These are phyloP conservation scores for Sergeia podlipaevii DNA, from an alignment of 208 protist genomes.

Conservation along the genomic window DNA sequence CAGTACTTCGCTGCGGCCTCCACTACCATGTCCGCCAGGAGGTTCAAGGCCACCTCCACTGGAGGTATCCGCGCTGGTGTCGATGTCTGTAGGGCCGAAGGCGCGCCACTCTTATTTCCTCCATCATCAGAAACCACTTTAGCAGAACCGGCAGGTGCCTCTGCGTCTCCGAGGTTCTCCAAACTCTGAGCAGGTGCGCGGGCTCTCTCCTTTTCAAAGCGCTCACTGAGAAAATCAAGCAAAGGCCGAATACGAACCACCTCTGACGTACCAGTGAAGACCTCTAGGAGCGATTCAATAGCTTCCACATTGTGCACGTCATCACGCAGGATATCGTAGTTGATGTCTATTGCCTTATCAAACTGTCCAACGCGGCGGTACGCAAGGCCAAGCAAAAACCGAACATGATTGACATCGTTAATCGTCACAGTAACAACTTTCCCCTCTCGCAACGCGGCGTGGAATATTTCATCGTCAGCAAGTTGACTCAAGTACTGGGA, in stretches of 20 bases:
- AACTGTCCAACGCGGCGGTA: conserved; percentile 40
- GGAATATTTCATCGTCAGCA: conserved; percentile 25
- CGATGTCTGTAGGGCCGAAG: background rate
- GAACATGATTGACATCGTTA: conserved; percentile 64
- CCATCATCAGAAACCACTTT: background rate
- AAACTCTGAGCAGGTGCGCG: background rate
- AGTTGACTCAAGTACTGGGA: conserved; percentile 12
- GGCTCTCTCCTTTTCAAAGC: conserved; percentile 11
- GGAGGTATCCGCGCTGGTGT: conserved; percentile 15
- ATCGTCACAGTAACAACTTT: conserved; percentile 28
- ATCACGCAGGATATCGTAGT: conserved; percentile 38
- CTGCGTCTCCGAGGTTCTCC: background rate
- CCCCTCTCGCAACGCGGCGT: background rate
- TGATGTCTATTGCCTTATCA: conserved; percentile 31
- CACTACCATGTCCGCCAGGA: conserved; percentile 64
- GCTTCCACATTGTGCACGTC: conserved; percentile 59
- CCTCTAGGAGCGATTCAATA: conserved; percentile 68
- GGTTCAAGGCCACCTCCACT: conserved; percentile 37
- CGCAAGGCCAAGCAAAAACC: conserved; percentile 60
- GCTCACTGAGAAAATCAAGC: conserved; percentile 40
- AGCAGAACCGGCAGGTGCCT: conserved; percentile 6
- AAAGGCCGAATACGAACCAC: conserved; percentile 31
- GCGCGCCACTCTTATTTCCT: background rate
- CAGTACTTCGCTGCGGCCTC: conserved; percentile 49
- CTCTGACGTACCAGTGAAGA: conserved; percentile 49